Base-by-base conservation (phyloP, 495 filamentous ascomycete genomes). In the Cercophora sp. region DNA sequence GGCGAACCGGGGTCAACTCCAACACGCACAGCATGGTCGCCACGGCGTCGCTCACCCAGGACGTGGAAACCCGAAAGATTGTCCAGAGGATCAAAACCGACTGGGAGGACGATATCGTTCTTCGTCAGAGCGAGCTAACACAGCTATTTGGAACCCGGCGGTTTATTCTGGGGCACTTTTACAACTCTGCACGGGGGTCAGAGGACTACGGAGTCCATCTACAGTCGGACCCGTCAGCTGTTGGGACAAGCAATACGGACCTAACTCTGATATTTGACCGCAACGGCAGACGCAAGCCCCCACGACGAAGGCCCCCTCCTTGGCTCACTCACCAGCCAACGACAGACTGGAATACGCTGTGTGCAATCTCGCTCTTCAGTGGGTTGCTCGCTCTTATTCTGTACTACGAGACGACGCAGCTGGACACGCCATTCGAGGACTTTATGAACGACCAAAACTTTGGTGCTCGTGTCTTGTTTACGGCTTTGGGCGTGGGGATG, bases 381-480 rank as follows among this genome's bases (percentile, higher is more conserved):
- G 44, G 29, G 2, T 18, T 48, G 16, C 26, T 48, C 6, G 20
- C 35, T 10, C 2, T 48, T 4, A 23, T 75, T 47, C 45, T 71
- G 8, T 74, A 71, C 31, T 76, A 76, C 55, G 61, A 69, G 34
- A 57, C 54, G 8, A 69, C 65, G 2, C 4, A 22, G 1, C 55
- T 52, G 19, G 53, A 70, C 35, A 67, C 63, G 11, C 35, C 59
- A n/a, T 75, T 75, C 40, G 72, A 75, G 42, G 34, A 54, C 2
- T 77, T 72, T 50, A 74, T 77, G 60, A 62, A 64, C 54, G 62
- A 69, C 42, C 60, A 70, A 27, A 52, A 55, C 4, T 75, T 73
- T 37, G 73, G 73, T 1, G 66, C 70, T 8, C 58, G 63, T 20
- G 73, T 77, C 31, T 39, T 76, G n/a, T 72, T 75, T 20, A 69